phyloP scores from a whole-genome alignment of 352 stramenopile species.

The Pythium biforme region DNA sequence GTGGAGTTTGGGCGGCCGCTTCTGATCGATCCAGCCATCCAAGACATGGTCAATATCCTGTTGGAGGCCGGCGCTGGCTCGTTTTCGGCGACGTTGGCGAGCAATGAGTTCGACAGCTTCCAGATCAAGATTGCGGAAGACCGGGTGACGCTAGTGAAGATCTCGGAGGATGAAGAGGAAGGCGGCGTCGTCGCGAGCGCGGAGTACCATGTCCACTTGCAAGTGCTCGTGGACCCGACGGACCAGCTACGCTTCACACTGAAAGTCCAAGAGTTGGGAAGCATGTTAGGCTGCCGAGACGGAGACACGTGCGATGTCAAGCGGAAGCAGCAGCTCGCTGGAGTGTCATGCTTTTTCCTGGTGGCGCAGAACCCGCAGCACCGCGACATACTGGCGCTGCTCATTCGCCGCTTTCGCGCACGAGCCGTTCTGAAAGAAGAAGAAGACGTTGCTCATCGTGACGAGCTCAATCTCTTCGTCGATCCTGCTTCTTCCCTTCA shows the following conservation, averaged over 20 bases:
- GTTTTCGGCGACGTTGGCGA: conserved; percentile 78
- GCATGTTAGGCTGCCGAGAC: conserved; percentile 55
- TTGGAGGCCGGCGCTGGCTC: conserved; percentile 64
- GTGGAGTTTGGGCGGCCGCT: conserved; percentile 51
- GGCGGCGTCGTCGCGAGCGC: conserved; percentile 54
- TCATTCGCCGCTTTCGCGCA: conserved; percentile 77
- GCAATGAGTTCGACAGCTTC: conserved; percentile 79
- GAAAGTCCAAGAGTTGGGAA: conserved; percentile 77
- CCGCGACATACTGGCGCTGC: conserved; percentile 66
- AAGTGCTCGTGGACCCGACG: conserved; percentile 67
- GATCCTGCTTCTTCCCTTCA: conserved; percentile 48
- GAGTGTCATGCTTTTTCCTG: conserved; percentile 73
- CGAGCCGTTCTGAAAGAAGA: conserved; percentile 41
- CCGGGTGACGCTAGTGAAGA: conserved; percentile 57
- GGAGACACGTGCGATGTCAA: conserved; percentile 69
- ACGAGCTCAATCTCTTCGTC: conserved; percentile 72
- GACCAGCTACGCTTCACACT: conserved; percentile 69
- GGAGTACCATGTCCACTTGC: conserved; percentile 56
- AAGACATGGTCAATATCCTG: conserved; percentile 70
- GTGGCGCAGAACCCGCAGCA: conserved; percentile 78
- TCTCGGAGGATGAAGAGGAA: conserved; percentile 71
- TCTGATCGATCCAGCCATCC: conserved; percentile 56
- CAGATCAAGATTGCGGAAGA: conserved; percentile 71
- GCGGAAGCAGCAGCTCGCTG: conserved; percentile 36
- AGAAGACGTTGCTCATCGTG: conserved; percentile 50